Conservation (phyloP, 306 rosid species). For the Begonia fuchsioides region DNA sequence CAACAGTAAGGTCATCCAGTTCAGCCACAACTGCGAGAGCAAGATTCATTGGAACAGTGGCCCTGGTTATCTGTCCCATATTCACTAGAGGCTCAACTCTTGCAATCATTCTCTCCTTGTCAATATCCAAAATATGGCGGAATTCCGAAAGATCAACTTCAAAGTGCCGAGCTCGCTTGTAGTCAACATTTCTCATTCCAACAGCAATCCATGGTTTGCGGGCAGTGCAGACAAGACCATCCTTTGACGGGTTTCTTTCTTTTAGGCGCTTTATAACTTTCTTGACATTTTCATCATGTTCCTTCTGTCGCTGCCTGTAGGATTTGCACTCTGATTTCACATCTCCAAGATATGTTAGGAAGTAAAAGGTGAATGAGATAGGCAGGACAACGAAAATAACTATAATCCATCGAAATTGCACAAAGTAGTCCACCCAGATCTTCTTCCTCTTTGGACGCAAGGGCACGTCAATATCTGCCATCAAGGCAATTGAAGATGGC, state of each 20-base stretch:
- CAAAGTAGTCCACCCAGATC: constrained; percentile 67
- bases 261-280: constrained; percentile 80
- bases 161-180: constrained; percentile 91
- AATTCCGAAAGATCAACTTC: constrained; percentile 87
- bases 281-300: constrained; percentile 79
- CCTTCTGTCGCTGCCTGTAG: constrained; percentile 67
- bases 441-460: constrained; percentile 90
- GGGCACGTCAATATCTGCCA: constrained; percentile 85
- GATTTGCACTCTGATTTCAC: constrained; percentile 80
- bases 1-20: constrained; percentile 95
- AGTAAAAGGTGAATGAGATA: constrained; percentile 69
- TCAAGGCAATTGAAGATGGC: constrained; percentile 10
- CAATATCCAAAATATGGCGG: constrained; percentile 61
- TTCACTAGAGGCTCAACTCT: constrained; percentile 89
- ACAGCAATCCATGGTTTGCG: constrained; percentile 96
- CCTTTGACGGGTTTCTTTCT: constrained; percentile 66
- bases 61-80: no score
- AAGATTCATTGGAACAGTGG: constrained; percentile 76
- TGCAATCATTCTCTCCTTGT: constrained; percentile 64
- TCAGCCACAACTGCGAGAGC: constrained; percentile 93
- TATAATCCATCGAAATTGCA: constrained; percentile 72
- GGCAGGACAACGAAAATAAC: constrained; percentile 94
- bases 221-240: constrained; percentile 96
- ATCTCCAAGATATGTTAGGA: constrained; percentile 81
- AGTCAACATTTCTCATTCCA: constrained; percentile 96